Evolutionary conservation across 805 yeast species (phyloP), one percentile per base, ranked within the genome.

Genomic region (Teunomyces panamensis): DNA sequence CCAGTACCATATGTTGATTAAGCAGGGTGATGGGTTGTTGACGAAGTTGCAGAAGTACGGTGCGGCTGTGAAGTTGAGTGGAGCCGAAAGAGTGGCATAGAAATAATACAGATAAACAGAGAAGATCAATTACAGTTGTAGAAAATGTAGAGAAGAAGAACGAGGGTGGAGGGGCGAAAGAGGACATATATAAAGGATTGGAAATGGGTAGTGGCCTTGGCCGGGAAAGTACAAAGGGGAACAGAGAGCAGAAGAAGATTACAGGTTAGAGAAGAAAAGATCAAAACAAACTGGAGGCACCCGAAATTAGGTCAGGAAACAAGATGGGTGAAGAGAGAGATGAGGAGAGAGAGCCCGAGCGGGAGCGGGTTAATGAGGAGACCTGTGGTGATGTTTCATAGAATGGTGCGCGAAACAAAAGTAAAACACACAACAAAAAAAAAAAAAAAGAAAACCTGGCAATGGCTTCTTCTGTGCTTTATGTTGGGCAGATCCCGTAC

Each of bases 1-100:
- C 48, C 98, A 92, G 70, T 94, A 91, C 67, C 96, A 90, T 64
- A 68, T 75, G 53, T 78, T 94, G 60, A 84, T 94, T 59, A 90
- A 89, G 68, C 95, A 86, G 64, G 98, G 99, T 53, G 99, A 94
- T 63, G 82, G 84, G 2, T 75, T 94, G 59, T 80, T 94, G 64
- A 92, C 99, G 13, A 94, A 92, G 67, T 78, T 94, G 62, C 99
- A 94, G 67, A 94, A 91, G 67, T 94, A 92, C 59, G 96, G 96
- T 42, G 97, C 98, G 39, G 97, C 97, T 17, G 98, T 94, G 43
- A 87, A 95, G 66, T 78, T 94, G 59, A 86, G 95, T 62, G 97
- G 98, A 42, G 87, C 96, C 26, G 97, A 90, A 63, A 78, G 83
- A 56, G 83, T 79, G 6, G 58, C 55, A 24, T 53, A 53, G 49